A percentile compares a stretch with the other conserved stretches of the same genome.
These are phyloP conservation scores for Jasminum sambac DNA, from an alignment of 257 asterid species.

Conservation along the genomic window DNA sequence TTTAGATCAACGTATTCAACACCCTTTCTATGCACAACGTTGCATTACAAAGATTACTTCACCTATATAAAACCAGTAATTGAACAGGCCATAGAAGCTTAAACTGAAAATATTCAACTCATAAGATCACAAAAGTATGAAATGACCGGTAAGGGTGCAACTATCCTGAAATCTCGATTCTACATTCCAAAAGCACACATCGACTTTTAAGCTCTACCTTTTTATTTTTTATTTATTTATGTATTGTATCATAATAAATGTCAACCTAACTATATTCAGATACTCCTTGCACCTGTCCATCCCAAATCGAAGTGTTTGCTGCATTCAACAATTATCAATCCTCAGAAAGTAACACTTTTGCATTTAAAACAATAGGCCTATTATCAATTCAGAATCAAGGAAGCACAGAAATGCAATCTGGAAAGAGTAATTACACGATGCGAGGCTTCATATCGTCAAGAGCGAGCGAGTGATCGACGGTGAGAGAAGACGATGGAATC, in stretches of 20 bases:
- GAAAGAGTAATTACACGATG: constrained; percentile 48
- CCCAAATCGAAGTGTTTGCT: background rate
- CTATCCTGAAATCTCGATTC: background rate
- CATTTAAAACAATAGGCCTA: background rate
- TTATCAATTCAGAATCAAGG: background rate
- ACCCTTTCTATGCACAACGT: too few relatives aligned
- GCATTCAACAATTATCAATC: background rate
- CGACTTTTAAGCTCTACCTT: background rate
- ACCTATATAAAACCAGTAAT: background rate
- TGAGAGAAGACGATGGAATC: constrained; percentile 67
- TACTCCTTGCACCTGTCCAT: constrained; percentile 2
- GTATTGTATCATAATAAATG: background rate
- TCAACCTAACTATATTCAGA: background rate
- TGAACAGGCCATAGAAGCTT: background rate
- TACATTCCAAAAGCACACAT: background rate
- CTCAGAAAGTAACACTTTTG: background rate
- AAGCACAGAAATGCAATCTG: background rate
- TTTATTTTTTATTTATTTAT: background rate
- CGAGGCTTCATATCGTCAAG: constrained; percentile 67
- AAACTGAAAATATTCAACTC: background rate
- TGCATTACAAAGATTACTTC: background rate
- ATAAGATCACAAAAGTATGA: background rate
- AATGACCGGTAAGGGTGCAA: background rate
- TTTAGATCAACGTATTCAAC: too few relatives aligned
- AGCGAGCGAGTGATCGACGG: constrained; percentile 79